Base-by-base conservation (phyloP, 371 early-diverging fungal genomes). In the Smittium culicis region DNA sequence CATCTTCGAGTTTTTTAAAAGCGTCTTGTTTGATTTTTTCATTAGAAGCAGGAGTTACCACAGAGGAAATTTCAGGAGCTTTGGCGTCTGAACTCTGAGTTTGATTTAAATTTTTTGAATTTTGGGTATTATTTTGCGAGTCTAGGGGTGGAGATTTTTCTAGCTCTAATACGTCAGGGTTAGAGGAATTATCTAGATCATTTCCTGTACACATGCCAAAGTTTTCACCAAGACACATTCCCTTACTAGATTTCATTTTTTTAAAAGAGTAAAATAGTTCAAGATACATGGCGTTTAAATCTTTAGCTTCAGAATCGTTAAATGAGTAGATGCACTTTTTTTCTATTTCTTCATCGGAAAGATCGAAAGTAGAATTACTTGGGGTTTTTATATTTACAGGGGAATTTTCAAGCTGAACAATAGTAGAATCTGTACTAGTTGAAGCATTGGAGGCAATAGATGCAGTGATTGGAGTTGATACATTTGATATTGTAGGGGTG, bases 191-290 rank as follows among this genome's bases (percentile, higher is more conserved):
- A 25, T 57, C 65, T 2, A 5, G 2, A 35, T 64, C 65, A 24
- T 64, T 54, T 3, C 65, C 65, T 24, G 35, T 35, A 64, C 65
- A 64, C 65, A 64, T 64, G 1, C 65, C 65, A 45, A 64, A 64
- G 34, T 64, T 45, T 25, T 34, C 54, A 24, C 65, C 65, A 8
- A 64, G 28, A 27, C 65, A 64, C 54, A 45, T 34, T 27, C 65
- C 65, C 20, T 64, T 64, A 45, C 54, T 54, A 25, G 8, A 17
- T 28, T 20, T 29, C 29, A 64, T 35, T 64, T 64, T 64, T 54
- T 64, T 64, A n/a, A 64, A 20, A 1, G 65, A 34, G 35, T 64
- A 64, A 64, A 16, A 64, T 1, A 64, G 33, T 35, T 64, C 65
- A n/a, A 3, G 54, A 28, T 64, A 54, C 33, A 64, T 8, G 17